Conservation (phyloP, 352 stramenopile species). For the Pythium biforme region DNA sequence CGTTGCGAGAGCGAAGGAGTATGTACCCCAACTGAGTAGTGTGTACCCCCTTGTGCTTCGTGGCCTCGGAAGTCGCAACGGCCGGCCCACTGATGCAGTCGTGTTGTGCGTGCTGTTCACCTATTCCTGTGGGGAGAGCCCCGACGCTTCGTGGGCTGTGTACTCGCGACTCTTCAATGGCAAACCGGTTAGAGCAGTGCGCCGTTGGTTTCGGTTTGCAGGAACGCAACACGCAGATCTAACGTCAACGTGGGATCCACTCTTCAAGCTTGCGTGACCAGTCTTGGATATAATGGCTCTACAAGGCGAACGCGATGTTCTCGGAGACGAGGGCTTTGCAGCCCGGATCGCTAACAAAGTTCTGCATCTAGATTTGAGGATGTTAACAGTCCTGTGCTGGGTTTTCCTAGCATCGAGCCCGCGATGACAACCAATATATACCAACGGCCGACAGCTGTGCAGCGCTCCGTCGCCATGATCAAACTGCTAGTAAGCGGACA, state of each 20-base stretch:
- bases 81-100: no score
- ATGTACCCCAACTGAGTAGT: no score
- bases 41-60: no score
- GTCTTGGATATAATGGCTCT: no score
- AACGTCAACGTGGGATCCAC: background rate
- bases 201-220: constrained; percentile 9
- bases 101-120: background rate
- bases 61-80: no score
- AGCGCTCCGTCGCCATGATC: background rate
- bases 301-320: no score
- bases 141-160: constrained; percentile 17
- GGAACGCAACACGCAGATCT: background rate
- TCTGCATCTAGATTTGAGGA: constrained; percentile 23
- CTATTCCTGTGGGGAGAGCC: background rate
- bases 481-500: background rate
- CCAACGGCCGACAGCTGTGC: no score
- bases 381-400: background rate
- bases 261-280: no score
- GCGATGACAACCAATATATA: background rate
- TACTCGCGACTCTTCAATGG: constrained; percentile 23
- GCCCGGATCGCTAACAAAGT: constrained; percentile 12
- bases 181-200: background rate
- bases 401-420: background rate
- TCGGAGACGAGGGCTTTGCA: constrained; percentile 5
- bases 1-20: no score